Base-by-base conservation (phyloP, 805 yeast genomes). In the Candida fluviatilis region DNA sequence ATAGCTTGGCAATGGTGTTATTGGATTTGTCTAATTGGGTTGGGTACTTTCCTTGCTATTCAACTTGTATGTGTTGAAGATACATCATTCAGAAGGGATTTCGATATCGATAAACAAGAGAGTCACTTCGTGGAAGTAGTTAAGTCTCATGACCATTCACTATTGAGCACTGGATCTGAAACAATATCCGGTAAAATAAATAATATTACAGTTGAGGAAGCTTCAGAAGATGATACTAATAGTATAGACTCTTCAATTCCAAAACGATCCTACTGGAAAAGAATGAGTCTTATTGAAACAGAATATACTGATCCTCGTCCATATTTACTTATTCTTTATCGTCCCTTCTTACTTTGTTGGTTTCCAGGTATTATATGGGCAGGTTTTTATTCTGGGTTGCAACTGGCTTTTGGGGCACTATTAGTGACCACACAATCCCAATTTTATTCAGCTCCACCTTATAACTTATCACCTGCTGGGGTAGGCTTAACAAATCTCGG, bases 381-480 rank as follows among this genome's bases (percentile, higher is more conserved):
- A 33, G 75, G 76, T 5, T 36, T 69, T 16, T 59, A 66, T 17
- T 72, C 71, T 43, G 78, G 76, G 5, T 65, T 72, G 11, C 75
- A 68, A 46, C 69, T 71, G 62, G 67, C 71, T 75, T 71, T 75
- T 73, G 54, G 70, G 17, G 62, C 75, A 1, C 54, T 73, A 31
- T 51, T 71, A 34, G 60, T 64, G n/a, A 63, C 66, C 31, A 69
- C 78, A 1, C 74, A 70, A 46, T 58, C 74, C 0, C 56, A 54
- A 36, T 53, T 71, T 16, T 69, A 58, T 41, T 35, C 60, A 2
- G 49, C 46, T 5, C 54, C 55, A 4, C 73, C 74, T 4, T 73
- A 72, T 47, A 56, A 60, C 43, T 71, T 69, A 41, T 38, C 60
- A 13, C 46, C 70, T 0, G 48, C 62, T 24, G 47, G 52, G 6